Evolutionary conservation across 2,329 filamentous ascomycete species (phyloP).

Genomic region (Hymenoscyphus scutula): DNA sequence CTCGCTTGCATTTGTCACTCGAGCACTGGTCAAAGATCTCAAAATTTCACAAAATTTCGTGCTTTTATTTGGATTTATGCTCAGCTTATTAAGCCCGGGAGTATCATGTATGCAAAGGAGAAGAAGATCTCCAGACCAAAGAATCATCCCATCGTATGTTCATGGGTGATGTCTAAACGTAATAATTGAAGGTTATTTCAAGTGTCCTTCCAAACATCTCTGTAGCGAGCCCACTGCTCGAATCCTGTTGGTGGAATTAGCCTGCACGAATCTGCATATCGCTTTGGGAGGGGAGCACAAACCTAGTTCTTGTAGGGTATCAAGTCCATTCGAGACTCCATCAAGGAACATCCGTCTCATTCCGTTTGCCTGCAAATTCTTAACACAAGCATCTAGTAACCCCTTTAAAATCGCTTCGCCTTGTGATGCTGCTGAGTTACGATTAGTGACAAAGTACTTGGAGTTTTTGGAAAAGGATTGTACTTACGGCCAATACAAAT

Average conservation of each 20-base stretch:
- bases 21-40: not conserved
- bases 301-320: constrained; percentile 53
- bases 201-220: constrained; percentile 50
- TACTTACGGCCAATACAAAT: constrained; percentile 55
- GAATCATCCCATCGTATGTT: not conserved
- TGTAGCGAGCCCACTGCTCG: constrained; percentile 56
- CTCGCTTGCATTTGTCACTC: not conserved
- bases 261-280: not conserved
- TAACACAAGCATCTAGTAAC: constrained; percentile 52
- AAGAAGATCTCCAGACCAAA: not conserved
- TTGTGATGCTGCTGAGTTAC: constrained; percentile 14
- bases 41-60: too few relatives aligned
- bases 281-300: constrained; percentile 28
- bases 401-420: constrained; percentile 51
- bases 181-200: not conserved
- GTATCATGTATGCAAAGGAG: not conserved
- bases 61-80: not conserved
- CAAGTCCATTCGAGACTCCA: constrained; percentile 49
- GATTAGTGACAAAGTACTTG: constrained; percentile 12
- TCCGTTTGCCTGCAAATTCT: constrained; percentile 46
- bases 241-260: constrained; percentile 45
- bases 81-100: not conserved
- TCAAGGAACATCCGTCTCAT: constrained; percentile 57
- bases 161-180: not conserved
- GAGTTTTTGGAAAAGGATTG: not conserved